These are phyloP conservation scores for Emergomyces orientalis DNA, from an alignment of 2,329 filamentous ascomycete species.

Conservation along the genomic window DNA sequence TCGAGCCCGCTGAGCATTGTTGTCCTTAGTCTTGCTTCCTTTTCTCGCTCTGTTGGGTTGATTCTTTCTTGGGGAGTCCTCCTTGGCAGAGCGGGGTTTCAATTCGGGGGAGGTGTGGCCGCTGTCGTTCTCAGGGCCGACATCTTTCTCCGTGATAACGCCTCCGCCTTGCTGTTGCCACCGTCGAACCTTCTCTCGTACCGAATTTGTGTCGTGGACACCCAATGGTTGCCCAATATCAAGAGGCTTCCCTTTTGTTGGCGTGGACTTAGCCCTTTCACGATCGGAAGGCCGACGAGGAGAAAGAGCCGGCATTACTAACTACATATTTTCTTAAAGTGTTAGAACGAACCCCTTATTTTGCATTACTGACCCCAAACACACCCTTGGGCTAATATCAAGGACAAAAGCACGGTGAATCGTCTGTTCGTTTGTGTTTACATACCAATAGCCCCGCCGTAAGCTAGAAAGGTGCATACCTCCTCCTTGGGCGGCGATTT, in stretches of 20 bases:
- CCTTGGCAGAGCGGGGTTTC: conserved; percentile 19
- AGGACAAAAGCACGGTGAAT: neutral
- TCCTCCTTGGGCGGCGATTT: no score
- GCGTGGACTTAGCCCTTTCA: conserved; percentile 48
- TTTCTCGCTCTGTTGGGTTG: conserved; percentile 17
- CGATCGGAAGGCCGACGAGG: conserved; percentile 31
- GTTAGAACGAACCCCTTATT: neutral
- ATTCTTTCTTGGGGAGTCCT: conserved; percentile 18
- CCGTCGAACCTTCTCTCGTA: conserved; percentile 67
- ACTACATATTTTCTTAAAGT: conserved; percentile 8
- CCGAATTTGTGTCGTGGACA: conserved; percentile 53
- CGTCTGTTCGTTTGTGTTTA: neutral
- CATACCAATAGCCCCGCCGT: neutral
- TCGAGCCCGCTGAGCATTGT: conserved; percentile 26
- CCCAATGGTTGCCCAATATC: conserved; percentile 45
- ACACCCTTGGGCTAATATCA: neutral
- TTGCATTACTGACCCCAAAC: neutral
- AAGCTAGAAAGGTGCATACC: neutral
- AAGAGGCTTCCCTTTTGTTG: conserved; percentile 46
- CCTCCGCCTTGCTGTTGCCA: conserved; percentile 75
- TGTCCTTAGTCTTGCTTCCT: conserved; percentile 13
- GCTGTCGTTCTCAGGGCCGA: conserved; percentile 48
- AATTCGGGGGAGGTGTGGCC: conserved; percentile 18
- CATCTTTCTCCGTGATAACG: conserved; percentile 53
- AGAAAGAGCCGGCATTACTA: conserved; percentile 35